Conservation (phyloP, 495 filamentous ascomycete genomes). For the Aspergillus asperescens region DNA sequence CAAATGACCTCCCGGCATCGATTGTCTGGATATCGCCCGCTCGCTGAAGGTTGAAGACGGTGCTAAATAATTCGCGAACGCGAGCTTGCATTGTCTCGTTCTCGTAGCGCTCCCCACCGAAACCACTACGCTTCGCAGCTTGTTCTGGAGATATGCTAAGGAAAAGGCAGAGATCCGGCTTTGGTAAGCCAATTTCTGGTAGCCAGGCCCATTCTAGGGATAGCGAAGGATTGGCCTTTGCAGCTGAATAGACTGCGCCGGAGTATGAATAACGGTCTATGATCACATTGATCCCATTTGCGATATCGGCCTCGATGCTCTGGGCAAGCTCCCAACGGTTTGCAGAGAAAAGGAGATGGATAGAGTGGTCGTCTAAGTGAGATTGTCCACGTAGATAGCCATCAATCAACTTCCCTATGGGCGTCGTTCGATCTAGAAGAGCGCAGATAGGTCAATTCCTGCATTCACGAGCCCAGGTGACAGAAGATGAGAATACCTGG, state of each 20-base stretch:
- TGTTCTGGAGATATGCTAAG: conserved; percentile 70
- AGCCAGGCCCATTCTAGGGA: conserved; percentile 70
- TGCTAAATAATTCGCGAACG: conserved; percentile 67
- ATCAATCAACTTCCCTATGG: conserved; percentile 88
- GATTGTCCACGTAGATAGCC: conserved; percentile 70
- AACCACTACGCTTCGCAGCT: conserved; percentile 72
- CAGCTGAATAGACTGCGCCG: conserved; percentile 92
- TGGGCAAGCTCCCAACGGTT: conserved; percentile 89
- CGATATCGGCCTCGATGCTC: conserved; percentile 57
- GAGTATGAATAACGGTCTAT: conserved; percentile 93
- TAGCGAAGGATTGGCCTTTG: conserved; percentile 68
- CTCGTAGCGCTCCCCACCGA: conserved; percentile 86
- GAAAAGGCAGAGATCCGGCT: conserved; percentile 84
- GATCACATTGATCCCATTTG: conserved; percentile 65
- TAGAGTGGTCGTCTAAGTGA: conserved; percentile 82
- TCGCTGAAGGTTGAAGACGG: conserved; percentile 36
- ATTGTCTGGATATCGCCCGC: conserved; percentile 38
- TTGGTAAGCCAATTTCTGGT: conserved; percentile 82
- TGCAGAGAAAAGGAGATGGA: conserved; percentile 92
- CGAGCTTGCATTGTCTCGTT: conserved; percentile 73
- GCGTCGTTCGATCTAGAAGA: conserved; percentile 71
- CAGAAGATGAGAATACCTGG: conserved; percentile 56
- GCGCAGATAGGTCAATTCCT: neutral
- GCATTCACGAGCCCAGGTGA: neutral
- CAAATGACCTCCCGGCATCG: conserved; percentile 49